These are phyloP conservation scores for Trichoderma arundinaceum DNA, from an alignment of 2,329 filamentous ascomycete species.

Conservation along the genomic window DNA sequence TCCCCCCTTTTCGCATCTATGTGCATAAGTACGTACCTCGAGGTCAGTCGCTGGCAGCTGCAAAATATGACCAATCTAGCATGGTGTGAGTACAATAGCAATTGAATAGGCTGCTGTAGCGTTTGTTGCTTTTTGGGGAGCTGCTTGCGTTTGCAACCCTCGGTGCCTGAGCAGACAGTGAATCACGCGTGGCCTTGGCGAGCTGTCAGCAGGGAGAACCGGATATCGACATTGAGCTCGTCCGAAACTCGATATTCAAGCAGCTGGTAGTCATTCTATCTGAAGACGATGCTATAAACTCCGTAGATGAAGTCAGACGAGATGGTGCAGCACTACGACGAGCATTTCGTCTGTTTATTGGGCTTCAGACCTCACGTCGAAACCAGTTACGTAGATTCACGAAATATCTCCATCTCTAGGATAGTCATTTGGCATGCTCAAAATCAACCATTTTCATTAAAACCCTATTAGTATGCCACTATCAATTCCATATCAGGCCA, in stretches of 20 bases:
- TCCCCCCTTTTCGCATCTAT: neutral
- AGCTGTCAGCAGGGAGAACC: neutral
- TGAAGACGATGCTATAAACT: neutral
- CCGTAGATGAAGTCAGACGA: neutral
- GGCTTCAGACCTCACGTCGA: neutral
- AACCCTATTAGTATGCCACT: neutral
- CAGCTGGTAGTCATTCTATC: neutral
- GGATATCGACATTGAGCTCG: neutral
- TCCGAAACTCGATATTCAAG: neutral
- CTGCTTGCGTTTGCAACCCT: neutral
- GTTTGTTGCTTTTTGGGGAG: neutral
- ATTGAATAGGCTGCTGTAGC: neutral
- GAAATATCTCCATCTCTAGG: neutral
- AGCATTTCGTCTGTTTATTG: neutral
- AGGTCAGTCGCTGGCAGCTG: neutral
- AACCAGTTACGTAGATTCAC: neutral
- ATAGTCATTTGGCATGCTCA: neutral
- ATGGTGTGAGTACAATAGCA: conserved; percentile 1
- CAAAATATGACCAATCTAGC: neutral
- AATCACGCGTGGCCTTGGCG: conserved; percentile 1
- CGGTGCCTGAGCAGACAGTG: neutral
- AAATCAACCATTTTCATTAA: neutral
- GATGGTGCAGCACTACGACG: neutral
- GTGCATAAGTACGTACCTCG: neutral
- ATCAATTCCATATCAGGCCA: neutral